Percentiles rank a stretch among this genome's conserved stretches.
phyloP scores from a whole-genome alignment of 805 yeast genomes.

The Nematodospora valgi region DNA sequence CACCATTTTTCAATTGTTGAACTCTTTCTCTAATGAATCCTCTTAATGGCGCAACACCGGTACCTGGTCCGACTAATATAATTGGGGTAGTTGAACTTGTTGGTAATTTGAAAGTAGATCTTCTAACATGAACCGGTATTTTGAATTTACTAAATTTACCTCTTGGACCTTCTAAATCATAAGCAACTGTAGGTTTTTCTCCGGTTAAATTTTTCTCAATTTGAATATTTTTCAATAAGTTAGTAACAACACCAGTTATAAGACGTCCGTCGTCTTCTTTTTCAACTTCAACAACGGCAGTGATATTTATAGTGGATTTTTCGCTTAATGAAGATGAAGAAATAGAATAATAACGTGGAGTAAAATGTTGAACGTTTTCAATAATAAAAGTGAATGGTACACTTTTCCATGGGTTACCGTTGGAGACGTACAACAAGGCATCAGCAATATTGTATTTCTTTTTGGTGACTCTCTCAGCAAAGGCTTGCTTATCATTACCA shows the following conservation, averaged over 20 bases:
- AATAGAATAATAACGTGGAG: conserved; percentile 94
- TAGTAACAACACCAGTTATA: conserved; percentile 89
- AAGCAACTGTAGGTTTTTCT: conserved; percentile 48
- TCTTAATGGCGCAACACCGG: conserved; percentile 98
- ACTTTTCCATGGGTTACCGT: conserved; percentile 62
- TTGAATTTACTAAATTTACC: conserved; percentile 47
- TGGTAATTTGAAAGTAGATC: conserved; percentile 92
- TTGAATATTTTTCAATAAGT: conserved; percentile 73
- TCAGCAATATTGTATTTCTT: conserved; percentile 74
- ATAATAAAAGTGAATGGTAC: conserved; percentile 84
- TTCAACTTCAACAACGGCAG: conserved; percentile 87
- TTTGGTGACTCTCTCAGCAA: conserved; percentile 60
- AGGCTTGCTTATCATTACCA: conserved; percentile 64
- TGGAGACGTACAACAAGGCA: conserved; percentile 58
- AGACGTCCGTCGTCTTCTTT: conserved; percentile 20
- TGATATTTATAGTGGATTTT: conserved; percentile 71
- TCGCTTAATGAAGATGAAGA: conserved; percentile 84
- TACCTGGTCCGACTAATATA: conserved; percentile 95
- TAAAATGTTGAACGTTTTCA: conserved; percentile 77
- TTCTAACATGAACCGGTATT: conserved; percentile 89
- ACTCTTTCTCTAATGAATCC: conserved; percentile 90
- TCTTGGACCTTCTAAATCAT: conserved; percentile 85
- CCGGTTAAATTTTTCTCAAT: conserved; percentile 46
- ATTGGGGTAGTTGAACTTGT: conserved; percentile 78
- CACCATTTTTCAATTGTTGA: conserved; percentile 35